Percentiles rank a stretch among this genome's conserved stretches.
phyloP scores from a whole-genome alignment of 306 rosid species.

The Castanopsis chinensis region DNA sequence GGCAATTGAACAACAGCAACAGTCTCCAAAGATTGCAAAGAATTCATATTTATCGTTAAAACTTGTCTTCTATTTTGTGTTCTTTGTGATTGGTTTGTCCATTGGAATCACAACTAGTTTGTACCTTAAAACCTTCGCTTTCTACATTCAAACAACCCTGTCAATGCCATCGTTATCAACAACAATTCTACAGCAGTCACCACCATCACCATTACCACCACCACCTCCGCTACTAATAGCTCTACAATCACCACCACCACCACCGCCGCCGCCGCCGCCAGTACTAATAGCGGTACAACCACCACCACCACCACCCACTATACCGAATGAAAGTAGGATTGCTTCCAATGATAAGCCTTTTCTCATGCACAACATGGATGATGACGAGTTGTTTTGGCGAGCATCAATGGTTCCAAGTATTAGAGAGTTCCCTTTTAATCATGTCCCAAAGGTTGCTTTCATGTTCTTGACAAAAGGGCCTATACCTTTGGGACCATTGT shows the following conservation, averaged over 20 bases:
- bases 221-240: background rate
- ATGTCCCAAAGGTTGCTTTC: constrained; percentile 56
- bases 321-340: background rate
- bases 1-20: constrained; percentile 21
- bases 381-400: constrained; percentile 40
- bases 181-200: background rate
- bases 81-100: constrained; percentile 46
- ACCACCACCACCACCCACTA: background rate
- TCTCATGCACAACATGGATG: constrained; percentile 40
- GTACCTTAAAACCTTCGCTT: constrained; percentile 24
- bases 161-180: constrained; percentile 7
- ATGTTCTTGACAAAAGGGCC: constrained; percentile 62
- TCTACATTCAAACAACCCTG: background rate
- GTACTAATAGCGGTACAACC: background rate
- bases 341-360: background rate
- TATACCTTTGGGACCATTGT: constrained; percentile 43
- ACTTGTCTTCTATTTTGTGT: constrained; percentile 25
- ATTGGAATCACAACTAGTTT: constrained; percentile 38
- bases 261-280: background rate
- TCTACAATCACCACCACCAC: background rate
- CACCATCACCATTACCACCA: background rate
- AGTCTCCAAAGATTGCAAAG: constrained; percentile 15
- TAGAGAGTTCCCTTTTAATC: constrained; percentile 11
- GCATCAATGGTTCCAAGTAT: constrained; percentile 36
- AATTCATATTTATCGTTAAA: constrained; percentile 12